Base-by-base conservation (phyloP, 2,329 filamentous ascomycete genomes). In the Hawksworthiomyces lignivorus region DNA sequence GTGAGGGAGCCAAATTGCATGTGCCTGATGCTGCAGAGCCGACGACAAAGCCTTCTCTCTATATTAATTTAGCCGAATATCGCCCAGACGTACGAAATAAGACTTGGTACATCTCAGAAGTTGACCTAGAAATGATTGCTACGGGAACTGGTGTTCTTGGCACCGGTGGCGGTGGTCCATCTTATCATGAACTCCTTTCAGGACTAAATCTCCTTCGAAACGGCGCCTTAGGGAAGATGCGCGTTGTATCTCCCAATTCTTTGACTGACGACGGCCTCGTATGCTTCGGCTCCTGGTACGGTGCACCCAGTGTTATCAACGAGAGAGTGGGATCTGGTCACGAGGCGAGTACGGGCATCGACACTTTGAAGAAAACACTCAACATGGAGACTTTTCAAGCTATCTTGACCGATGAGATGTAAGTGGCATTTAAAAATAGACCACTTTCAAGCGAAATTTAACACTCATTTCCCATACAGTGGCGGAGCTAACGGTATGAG, bases 121-220 rank as follows among this genome's bases (percentile, higher is more conserved):
- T 70, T 0, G 77, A 80, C 51, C 59, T 80, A 6, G 57, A 62
- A 26, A 78, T 71, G 61, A 71, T 81, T 26, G 59, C 71, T 1
- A 73, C 65, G 8, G 77, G 77, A 1, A 77, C 74, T 50, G 78
- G 78, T 46, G 73, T 81, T 39, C 63, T 81, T 0, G 76, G 74
- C 3, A 77, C 74, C 1, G 77, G 75, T 15, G 75, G 76, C 4
- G 75, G 76, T n/a, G 75, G 75, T 2, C 69, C 65, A 3, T 71
- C 74, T 2, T 75, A 73, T 49, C 57, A 70, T 2, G 58, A 63
- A 17, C 68, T 71, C 58, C 60, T 77, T 10, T 68, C 68, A 9
- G 60, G 77, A 5, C 62, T 69, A 9, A 60, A 69, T 26, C 68
- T 72, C 41, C 61, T 79, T 5, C 65, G 68, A 5, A 59, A 59